Evolutionary conservation across 2,329 filamentous ascomycete genomes (phyloP).

Genomic region (Fusarium oligoseptatum): DNA sequence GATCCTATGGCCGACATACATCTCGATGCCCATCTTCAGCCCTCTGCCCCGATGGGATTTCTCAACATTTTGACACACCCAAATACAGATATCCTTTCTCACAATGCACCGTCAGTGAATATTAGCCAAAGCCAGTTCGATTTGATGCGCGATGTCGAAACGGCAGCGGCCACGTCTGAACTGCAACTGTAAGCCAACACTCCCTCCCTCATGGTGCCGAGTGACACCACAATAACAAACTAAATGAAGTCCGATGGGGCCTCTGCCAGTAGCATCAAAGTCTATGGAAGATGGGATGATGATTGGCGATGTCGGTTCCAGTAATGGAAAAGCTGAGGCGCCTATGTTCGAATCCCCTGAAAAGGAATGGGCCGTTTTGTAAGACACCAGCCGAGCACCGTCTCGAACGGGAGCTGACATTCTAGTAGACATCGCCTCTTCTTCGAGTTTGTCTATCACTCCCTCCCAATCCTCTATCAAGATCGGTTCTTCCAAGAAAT

Average conservation of each 20-base stretch:
- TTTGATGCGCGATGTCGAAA: not conserved
- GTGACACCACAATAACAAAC: not conserved
- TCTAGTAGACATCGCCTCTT: not conserved
- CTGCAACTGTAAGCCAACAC: not conserved
- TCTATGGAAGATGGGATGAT: not conserved
- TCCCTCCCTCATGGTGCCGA: not conserved
- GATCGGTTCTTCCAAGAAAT: not conserved
- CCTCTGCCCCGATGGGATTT: not conserved
- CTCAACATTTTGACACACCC: not conserved
- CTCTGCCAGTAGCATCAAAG: accelerated
- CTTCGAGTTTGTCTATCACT: not conserved
- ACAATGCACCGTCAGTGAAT: not conserved
- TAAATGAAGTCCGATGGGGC: not conserved
- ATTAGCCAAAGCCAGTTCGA: not conserved
- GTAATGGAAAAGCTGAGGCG: not conserved
- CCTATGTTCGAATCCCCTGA: not conserved
- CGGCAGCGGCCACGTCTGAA: not conserved
- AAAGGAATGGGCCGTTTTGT: not conserved
- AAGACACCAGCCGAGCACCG: accelerated
- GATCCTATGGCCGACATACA: not conserved
- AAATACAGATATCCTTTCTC: not conserved
- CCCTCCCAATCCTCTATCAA: not conserved
- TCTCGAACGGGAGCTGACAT: not conserved
- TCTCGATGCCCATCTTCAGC: not conserved
- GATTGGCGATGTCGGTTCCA: accelerated